phyloP scores from a whole-genome alignment of 169 alveolate species.

The Neospora caninum region DNA sequence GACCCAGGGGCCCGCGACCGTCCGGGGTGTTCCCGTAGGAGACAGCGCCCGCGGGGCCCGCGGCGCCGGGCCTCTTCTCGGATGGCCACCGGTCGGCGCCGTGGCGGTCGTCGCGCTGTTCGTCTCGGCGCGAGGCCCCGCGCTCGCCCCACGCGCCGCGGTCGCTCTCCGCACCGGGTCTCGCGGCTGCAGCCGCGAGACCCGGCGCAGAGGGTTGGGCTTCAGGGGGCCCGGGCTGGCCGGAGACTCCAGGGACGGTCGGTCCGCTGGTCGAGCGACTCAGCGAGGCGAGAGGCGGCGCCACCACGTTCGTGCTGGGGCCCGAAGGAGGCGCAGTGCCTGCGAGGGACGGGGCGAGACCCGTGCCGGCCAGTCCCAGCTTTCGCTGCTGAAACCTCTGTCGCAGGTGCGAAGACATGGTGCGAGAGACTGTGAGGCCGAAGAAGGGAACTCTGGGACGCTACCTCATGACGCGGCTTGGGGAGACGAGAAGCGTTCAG shows the following conservation, averaged over 20 bases:
- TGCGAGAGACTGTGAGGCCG: background rate
- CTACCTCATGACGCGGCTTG: too few relatives aligned
- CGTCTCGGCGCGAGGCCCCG: too few relatives aligned
- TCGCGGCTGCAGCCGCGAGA: too few relatives aligned
- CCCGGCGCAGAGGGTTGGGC: background rate
- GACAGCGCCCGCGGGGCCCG: too few relatives aligned
- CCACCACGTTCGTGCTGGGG: background rate
- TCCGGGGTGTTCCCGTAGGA: too few relatives aligned
- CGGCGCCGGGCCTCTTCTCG: too few relatives aligned
- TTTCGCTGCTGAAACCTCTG: slow-evolving; percentile 24
- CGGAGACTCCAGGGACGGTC: background rate
- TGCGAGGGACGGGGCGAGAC: background rate
- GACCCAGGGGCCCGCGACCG: too few relatives aligned
- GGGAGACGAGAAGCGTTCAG: too few relatives aligned
- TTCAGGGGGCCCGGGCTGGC: background rate
- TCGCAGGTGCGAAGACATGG: slow-evolving; percentile 19
- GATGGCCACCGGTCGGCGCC: too few relatives aligned
- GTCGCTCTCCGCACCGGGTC: too few relatives aligned
- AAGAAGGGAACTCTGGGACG: background rate
- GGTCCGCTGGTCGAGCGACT: background rate
- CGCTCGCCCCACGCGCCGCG: too few relatives aligned
- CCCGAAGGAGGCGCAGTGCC: background rate
- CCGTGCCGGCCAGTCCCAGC: background rate
- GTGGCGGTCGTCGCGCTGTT: too few relatives aligned
- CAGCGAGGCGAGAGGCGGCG: background rate